Percentiles rank a stretch among this genome's conserved stretches.
Conservation (phyloP, 2,329 filamentous ascomycete genomes). For the Fusarium pseudoanthophilum region DNA sequence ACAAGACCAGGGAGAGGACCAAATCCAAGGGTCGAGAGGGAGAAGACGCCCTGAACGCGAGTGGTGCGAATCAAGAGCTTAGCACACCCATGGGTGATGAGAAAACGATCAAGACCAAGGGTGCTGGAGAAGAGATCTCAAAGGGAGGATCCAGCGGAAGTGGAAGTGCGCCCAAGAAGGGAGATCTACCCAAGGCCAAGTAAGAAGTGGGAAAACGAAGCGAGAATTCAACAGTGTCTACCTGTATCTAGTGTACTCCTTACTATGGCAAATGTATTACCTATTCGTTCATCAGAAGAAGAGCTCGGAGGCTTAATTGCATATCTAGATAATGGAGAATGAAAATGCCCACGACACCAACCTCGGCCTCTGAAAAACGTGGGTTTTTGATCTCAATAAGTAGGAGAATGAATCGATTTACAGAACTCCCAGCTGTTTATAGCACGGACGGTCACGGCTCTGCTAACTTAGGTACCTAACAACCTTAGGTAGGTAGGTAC, state of each 20-base stretch:
- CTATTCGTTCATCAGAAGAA: not conserved
- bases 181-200: slow-evolving; percentile 19
- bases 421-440: not conserved
- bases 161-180: slow-evolving; percentile 48
- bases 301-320: not conserved
- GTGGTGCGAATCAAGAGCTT: slow-evolving; percentile 58
- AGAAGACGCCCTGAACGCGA: slow-evolving; percentile 52
- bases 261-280: not conserved
- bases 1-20: slow-evolving; percentile 58
- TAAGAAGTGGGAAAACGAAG: not conserved
- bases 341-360: not conserved
- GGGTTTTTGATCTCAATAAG: not conserved
- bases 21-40: slow-evolving; percentile 43
- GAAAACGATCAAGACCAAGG: slow-evolving; percentile 49
- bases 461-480: not conserved
- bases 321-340: not conserved
- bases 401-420: not conserved
- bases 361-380: not conserved
- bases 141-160: slow-evolving; percentile 50
- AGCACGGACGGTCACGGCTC: not conserved
- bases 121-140: slow-evolving; percentile 48
- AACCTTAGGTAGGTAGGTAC: too few relatives aligned
- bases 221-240: not conserved
- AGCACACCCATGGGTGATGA: slow-evolving; percentile 53
- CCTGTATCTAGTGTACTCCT: not conserved